Evolutionary conservation across 208 protist species (phyloP).

Genomic region (Leishmania mexicana): DNA sequence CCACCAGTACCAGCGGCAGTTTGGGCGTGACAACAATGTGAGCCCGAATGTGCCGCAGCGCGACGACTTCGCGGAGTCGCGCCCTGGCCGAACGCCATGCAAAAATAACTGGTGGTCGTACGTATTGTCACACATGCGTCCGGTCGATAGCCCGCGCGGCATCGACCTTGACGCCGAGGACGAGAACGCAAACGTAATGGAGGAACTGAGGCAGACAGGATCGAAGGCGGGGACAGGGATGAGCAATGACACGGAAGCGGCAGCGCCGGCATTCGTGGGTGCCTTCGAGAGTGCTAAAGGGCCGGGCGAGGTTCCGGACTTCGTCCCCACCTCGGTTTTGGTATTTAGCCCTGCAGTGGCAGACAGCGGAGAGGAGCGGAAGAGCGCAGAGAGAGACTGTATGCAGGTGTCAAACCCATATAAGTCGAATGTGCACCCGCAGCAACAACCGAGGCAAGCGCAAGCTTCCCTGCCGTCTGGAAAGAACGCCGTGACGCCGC

Average conservation of each 20-base stretch:
- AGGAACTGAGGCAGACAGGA: conserved; percentile 23
- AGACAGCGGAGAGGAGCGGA: not conserved
- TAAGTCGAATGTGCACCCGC: not conserved
- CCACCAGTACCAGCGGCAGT: conserved; percentile 26
- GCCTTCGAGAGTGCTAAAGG: not conserved
- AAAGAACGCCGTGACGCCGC: not conserved
- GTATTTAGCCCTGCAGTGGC: not conserved
- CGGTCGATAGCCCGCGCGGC: conserved; percentile 39
- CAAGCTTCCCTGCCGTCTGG: not conserved
- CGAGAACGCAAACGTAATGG: conserved; percentile 29
- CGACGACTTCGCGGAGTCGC: conserved; percentile 27
- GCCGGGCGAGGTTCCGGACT: not conserved
- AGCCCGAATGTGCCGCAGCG: conserved; percentile 12
- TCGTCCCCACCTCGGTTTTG: not conserved
- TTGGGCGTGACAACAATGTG: conserved; percentile 3
- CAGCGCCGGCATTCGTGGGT: not conserved
- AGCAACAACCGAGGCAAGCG: not conserved
- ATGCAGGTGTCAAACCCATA: not conserved
- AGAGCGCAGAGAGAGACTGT: not conserved
- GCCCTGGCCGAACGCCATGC: conserved; percentile 33
- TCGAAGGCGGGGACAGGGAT: not conserved
- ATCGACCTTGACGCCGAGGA: conserved; percentile 46
- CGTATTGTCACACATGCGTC: conserved; percentile 33
- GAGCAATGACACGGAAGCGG: not conserved
- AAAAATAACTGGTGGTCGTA: conserved; percentile 45